Conservation (phyloP, 768 basidiomycete genomes). For the Mycena vulgaris region DNA sequence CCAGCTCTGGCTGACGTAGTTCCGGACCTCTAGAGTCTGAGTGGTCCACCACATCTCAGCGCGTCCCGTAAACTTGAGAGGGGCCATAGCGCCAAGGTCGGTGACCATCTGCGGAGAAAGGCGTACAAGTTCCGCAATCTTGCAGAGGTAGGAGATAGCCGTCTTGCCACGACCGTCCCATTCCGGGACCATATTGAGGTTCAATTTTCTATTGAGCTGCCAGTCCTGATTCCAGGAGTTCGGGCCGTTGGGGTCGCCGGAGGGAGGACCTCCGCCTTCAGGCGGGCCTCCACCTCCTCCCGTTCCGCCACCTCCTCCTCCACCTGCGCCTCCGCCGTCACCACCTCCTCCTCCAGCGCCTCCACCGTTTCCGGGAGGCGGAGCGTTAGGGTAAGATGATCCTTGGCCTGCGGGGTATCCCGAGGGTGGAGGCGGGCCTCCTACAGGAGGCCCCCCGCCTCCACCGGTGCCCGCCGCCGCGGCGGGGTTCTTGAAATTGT, state of each 20-base stretch:
- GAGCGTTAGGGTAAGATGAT: too few species aligned
- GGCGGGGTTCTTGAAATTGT: neutral
- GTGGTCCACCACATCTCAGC: conserved; percentile 12
- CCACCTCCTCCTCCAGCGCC: neutral
- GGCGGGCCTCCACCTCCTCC: conserved; percentile 11
- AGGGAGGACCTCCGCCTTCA: conserved; percentile 3
- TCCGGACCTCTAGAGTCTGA: neutral
- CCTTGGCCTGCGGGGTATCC: neutral
- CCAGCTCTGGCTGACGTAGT: conserved; percentile 19
- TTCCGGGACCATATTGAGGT: neutral
- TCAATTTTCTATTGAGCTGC: conserved; percentile 14
- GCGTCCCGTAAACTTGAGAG: conserved; percentile 8
- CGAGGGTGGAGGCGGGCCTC: too few species aligned
- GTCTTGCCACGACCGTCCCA: conserved; percentile 14
- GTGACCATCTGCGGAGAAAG: conserved; percentile 17
- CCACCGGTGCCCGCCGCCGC: too few species aligned
- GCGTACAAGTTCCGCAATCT: conserved; percentile 2
- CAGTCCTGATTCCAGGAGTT: neutral
- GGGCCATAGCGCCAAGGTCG: conserved; percentile 15
- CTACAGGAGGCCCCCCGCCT: too few species aligned
- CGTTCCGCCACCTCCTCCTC: neutral
- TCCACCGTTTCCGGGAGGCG: neutral
- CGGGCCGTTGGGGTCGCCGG: neutral
- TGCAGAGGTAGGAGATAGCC: conserved; percentile 1
- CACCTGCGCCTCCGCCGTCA: neutral